Percentiles rank a stretch among this genome's conserved stretches.
Conservation (phyloP, 176 grass and related monocot genomes). For the Oryza nivara region DNA sequence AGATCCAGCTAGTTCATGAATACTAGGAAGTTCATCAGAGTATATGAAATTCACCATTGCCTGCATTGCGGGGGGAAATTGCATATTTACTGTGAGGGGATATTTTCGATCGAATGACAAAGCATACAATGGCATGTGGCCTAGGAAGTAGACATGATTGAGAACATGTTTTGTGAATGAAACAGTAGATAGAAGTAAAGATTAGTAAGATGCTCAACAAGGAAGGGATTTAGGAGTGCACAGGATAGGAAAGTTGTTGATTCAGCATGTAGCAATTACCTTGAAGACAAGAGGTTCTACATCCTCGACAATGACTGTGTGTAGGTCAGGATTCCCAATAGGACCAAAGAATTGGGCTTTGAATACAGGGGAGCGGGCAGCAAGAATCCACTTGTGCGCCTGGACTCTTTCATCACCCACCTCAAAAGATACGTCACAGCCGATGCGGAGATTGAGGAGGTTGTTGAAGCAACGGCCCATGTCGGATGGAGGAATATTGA, state of each 20-base stretch:
- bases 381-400: constrained; percentile 87
- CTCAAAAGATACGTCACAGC: constrained; percentile 74
- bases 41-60: constrained; percentile 86
- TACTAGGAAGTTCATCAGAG: constrained; percentile 73
- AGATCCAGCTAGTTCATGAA: constrained; percentile 74
- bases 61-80: constrained; percentile 36
- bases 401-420: constrained; percentile 65
- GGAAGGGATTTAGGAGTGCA: neutral
- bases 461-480: constrained; percentile 70
- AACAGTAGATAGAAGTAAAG: neutral
- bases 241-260: neutral
- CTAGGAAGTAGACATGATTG: neutral
- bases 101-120: constrained; percentile 5
- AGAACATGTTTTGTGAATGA: neutral
- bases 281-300: constrained; percentile 85
- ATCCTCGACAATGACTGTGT: constrained; percentile 69
- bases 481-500: constrained; percentile 64
- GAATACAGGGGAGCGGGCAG: constrained; percentile 81
- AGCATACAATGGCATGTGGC: neutral
- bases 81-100: constrained; percentile 17
- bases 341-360: constrained; percentile 93
- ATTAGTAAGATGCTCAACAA: neutral
- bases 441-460: constrained; percentile 56
- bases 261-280: constrained; percentile 51
- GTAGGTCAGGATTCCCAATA: constrained; percentile 70